These are phyloP conservation scores for Penicillium lividum DNA, from an alignment of 495 filamentous ascomycete species.

Conservation along the genomic window DNA sequence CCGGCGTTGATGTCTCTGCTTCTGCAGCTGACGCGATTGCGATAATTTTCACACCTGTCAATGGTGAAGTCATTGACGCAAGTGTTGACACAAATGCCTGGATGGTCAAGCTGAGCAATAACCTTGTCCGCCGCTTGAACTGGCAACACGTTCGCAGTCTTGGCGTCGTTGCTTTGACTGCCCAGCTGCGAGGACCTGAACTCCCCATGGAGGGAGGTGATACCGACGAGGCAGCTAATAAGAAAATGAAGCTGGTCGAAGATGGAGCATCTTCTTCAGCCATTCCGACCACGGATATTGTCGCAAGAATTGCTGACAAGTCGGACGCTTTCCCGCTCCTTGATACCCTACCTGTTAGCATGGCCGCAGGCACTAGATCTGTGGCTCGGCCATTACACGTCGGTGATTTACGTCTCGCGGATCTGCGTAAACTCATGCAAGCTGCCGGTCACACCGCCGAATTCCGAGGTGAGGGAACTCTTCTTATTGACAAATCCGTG, in stretches of 20 bases:
- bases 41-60: conserved; percentile 76
- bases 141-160: conserved; percentile 93
- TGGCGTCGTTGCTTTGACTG: conserved; percentile 85
- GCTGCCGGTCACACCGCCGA: conserved; percentile 82
- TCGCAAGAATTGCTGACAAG: conserved; percentile 29
- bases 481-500: conserved; percentile 84
- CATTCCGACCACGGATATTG: conserved; percentile 23
- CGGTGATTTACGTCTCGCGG: conserved; percentile 86
- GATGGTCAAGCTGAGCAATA: conserved; percentile 85
- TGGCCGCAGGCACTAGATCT: conserved; percentile 73
- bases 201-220: conserved; percentile 31
- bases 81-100: conserved; percentile 98
- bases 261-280: conserved; percentile 36
- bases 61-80: conserved; percentile 74
- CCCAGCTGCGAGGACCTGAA: conserved; percentile 51
- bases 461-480: conserved; percentile 89
- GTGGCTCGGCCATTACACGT: conserved; percentile 90
- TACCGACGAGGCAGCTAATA: conserved; percentile 51
- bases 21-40: conserved; percentile 38
- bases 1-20: conserved; percentile 37
- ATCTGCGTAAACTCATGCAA: conserved; percentile 82
- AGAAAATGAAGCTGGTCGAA: conserved; percentile 66
- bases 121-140: conserved; percentile 76
- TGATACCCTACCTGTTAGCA: conserved; percentile 73
- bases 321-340: conserved; percentile 59